A percentile compares a stretch with the other conserved stretches of the same genome.
Evolutionary conservation across 345 rosid genomes (phyloP).

Genomic region (Eucalyptus rudis): DNA sequence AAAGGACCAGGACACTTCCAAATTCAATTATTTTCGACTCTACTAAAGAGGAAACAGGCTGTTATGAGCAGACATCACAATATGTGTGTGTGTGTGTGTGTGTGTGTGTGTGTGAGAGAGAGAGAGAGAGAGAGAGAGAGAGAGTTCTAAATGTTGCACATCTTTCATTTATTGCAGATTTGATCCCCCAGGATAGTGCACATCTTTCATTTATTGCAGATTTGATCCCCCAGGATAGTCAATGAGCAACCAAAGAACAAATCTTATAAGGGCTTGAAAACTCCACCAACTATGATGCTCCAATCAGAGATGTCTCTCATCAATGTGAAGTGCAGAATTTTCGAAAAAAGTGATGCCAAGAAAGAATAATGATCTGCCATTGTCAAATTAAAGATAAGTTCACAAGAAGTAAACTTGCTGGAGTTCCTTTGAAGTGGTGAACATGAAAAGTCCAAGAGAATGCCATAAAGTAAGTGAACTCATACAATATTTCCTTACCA

Average conservation of each 20-base stretch:
- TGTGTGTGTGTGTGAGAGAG: too few relatives aligned
- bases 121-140: not conserved
- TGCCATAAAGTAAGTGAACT: not conserved
- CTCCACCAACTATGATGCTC: not conserved
- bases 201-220: too few relatives aligned
- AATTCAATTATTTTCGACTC: not conserved
- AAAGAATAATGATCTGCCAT: not conserved
- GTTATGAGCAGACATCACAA: not conserved
- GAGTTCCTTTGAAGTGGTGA: not conserved
- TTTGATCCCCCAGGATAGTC: not conserved
- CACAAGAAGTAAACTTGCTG: not conserved
- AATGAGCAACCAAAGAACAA: not conserved
- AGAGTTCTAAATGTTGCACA: not conserved
- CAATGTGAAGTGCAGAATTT: not conserved
- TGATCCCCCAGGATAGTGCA: not conserved
- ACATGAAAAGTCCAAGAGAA: not conserved
- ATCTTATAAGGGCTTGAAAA: not conserved
- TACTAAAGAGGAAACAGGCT: not conserved
- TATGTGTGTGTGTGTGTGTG: too few relatives aligned
- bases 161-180: not conserved
- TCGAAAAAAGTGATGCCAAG: not conserved
- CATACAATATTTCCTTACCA: conserved; percentile 29
- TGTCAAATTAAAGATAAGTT: not conserved
- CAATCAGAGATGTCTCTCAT: not conserved
- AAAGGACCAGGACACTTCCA: not conserved